Evolutionary conservation across 164 flowering plant genomes (phyloP), one percentile per base, ranked within the genome.

Genomic region (Hamamelis virginiana): DNA sequence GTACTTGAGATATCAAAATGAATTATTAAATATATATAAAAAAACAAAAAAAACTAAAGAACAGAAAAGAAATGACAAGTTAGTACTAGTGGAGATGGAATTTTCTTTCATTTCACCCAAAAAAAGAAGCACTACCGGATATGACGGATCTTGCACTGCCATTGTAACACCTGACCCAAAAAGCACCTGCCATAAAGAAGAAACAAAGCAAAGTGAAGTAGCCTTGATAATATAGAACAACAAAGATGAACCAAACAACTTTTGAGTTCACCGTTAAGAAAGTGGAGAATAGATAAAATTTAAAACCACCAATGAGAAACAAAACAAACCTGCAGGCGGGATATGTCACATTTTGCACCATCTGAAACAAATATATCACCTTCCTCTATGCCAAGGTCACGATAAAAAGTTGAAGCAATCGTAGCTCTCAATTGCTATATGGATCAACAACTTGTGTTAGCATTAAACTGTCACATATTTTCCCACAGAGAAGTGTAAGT

Each of bases 341-440:
- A 88, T 71, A 95, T 92, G 77, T 95, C 99, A 81, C 96, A 86
- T 77, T 95, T 90, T 65, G 99, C 98, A 56, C 99, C 99, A 86
- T 92, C 98, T 27, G 99, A 95, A 23, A 95, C 94, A 84, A 95
- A 95, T 64, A 92, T 85, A 62, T 94, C 98, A 74, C 76, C 85
- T 48, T 82, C 89, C 50, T 81, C 89, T 59, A 95, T 87, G 62
- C 89, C 97, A 72, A 91, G 85, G 69, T 77, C 78, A 0, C 73
- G 71, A 62, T 92, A 95, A 73, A 75, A 91, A 3, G 92, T 83
- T 43, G 86, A 75, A 76, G 91, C 93, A 77, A 95, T 83, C 43
- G 87, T 83, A 76, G 85, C 81, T 84, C 96, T 85, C 77, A 95
- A 47, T 62, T 81, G 75, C 99, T 95, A 85, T 69, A 80, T n/a